A percentile compares a stretch with the other conserved stretches of the same genome.
phyloP scores from a whole-genome alignment of 2,329 filamentous ascomycete species.

The Colletotrichum viniferum region DNA sequence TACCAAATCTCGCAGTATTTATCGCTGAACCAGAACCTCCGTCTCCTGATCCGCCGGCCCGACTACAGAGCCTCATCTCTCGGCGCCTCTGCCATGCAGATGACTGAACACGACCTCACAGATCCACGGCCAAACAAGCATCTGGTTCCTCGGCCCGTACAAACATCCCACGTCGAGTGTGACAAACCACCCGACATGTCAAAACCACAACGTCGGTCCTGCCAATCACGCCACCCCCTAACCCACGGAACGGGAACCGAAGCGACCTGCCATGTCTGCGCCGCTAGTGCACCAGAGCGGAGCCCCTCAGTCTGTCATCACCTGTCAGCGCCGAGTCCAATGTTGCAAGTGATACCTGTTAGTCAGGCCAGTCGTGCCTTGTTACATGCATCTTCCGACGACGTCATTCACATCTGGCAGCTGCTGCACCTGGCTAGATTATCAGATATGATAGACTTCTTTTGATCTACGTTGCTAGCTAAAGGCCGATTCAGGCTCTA shows the following conservation, averaged over 20 bases:
- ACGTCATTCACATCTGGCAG: neutral
- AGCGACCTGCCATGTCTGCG: neutral
- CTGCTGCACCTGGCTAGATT: neutral
- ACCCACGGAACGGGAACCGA: neutral
- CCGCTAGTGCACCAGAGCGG: conserved; percentile 2
- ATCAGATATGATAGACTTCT: neutral
- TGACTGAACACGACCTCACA: neutral
- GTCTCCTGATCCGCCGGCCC: neutral
- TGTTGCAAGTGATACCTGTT: neutral
- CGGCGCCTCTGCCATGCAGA: neutral
- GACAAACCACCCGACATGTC: neutral
- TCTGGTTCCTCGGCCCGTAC: neutral
- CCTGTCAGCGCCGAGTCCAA: neutral
- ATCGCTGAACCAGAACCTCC: neutral
- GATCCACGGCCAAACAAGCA: neutral
- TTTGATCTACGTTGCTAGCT: neutral
- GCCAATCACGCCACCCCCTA: neutral
- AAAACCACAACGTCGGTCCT: neutral
- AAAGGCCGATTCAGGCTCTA: neutral
- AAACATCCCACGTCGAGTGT: neutral
- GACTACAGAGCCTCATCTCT: neutral
- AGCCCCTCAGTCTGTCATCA: neutral
- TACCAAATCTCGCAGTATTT: neutral
- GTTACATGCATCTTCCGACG: neutral
- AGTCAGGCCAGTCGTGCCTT: neutral